Base-by-base conservation (phyloP, 257 asterid species). In the Ligustrum vulgare region DNA sequence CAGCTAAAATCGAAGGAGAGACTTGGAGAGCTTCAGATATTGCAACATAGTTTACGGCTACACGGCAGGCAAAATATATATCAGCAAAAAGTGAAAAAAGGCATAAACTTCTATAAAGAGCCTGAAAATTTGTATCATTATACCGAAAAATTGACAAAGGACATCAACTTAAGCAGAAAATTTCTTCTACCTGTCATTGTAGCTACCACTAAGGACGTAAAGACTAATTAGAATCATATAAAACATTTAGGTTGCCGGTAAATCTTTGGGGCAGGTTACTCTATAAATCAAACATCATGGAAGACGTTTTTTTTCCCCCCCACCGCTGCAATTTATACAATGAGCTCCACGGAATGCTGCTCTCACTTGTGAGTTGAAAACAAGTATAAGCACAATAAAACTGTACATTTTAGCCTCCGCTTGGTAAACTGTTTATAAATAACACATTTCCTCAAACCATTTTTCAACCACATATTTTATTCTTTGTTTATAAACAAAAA, bases 11-110 rank as follows among this genome's bases (percentile, higher is more conserved):
- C 31, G 98, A 94, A 4, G 97, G 97, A 23, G 97, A 86, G 69
- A 90, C 91, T 72, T 72, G 78, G n/a, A 94, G 91, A 74, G 97
- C 97, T 80, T 94, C 96, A 7, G 97, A 84, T 74, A 94, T 88
- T 37, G 98, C 97, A n/a, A 94, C 97, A 71, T 94, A 94, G 78
- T 94, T 94, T 81, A 94, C 97, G 82, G 98, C 98, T 92, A 67
- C 84, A 82, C 45, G 41, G 62, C 32, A 81, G 58, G 49, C 22
- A 73, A 18, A 70, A 62, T 68, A 34, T 28, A 9, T 51, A 67
- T 80, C 74, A 73, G 81, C 73, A 22, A 72, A 69, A 67, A 9
- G 2, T 43, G 11, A 70, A 72, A 11, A 47, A 39, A 35, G 63
- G 41, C 34, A 15, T 7, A 34, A 77, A 72, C 58, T 49, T 28